These are phyloP conservation scores for Macrotyloma uniflorum DNA, from an alignment of 306 rosid species.

Conservation along the genomic window DNA sequence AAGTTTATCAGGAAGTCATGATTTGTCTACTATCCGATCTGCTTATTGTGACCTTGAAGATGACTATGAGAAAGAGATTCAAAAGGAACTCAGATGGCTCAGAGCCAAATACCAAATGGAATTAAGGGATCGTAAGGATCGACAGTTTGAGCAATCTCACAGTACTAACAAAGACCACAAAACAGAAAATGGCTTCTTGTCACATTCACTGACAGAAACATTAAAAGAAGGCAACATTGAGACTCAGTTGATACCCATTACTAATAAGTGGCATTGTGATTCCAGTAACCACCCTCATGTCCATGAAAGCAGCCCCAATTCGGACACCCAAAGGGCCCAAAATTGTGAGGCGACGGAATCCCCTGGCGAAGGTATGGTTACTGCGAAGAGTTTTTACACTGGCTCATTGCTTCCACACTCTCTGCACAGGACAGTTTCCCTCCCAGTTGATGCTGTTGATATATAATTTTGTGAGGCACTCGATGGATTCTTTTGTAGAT, in stretches of 20 bases:
- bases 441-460: constrained; percentile 90
- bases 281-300: constrained; percentile 35
- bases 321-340: constrained; percentile 52
- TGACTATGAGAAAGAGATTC: constrained; percentile 53
- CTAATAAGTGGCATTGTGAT: constrained; percentile 33
- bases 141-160: constrained; percentile 49
- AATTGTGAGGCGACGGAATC: constrained; percentile 53
- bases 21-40: constrained; percentile 49
- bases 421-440: constrained; percentile 73
- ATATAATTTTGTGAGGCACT: constrained; percentile 50
- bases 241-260: constrained; percentile 35
- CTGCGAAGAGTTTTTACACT: constrained; percentile 45
- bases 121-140: constrained; percentile 64
- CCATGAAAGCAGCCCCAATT: constrained; percentile 55
- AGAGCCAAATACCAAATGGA: constrained; percentile 81
- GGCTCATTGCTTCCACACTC: constrained; percentile 65
- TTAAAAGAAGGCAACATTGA: constrained; percentile 40
- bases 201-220: constrained; percentile 44
- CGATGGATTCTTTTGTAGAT: constrained; percentile 56
- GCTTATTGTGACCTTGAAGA: constrained; percentile 39
- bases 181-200: constrained; percentile 37
- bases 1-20: constrained; percentile 49
- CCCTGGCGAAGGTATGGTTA: constrained; percentile 39
- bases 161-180: constrained; percentile 37
- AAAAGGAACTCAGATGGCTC: constrained; percentile 76